These are phyloP conservation scores for Pascua guehoae DNA, from an alignment of 1,284 basidiomycete species.

Conservation along the genomic window DNA sequence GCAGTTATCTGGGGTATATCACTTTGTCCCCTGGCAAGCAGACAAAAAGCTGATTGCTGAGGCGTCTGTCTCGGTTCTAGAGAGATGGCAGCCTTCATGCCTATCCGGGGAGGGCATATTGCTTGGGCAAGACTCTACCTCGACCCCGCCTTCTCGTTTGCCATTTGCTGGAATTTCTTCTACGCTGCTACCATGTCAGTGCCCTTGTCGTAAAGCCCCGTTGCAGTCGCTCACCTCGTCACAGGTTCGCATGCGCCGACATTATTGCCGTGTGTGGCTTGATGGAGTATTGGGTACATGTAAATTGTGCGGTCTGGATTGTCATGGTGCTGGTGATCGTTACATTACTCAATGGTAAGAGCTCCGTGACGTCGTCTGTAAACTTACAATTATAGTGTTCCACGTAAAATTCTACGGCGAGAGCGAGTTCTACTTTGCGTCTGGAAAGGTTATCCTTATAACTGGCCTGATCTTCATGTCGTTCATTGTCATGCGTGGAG, in stretches of 20 bases:
- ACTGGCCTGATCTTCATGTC: conserved; percentile 1
- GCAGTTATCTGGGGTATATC: conserved; percentile 9
- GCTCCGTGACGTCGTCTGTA: neutral
- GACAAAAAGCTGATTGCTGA: too few species aligned
- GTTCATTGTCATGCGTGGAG: conserved; percentile 21
- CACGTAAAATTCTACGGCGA: conserved; percentile 17
- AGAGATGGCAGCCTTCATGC: conserved; percentile 19
- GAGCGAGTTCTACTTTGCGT: conserved; percentile 15
- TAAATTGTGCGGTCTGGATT: conserved; percentile 26
- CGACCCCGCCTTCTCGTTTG: conserved; percentile 8
- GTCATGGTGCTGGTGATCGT: conserved; percentile 19
- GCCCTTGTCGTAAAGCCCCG: too few species aligned
- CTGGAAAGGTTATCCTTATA: conserved; percentile 15
- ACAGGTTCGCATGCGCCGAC: conserved; percentile 21
- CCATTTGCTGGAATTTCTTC: conserved; percentile 29
- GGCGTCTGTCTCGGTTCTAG: conserved; percentile 11
- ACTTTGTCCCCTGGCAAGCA: too few species aligned
- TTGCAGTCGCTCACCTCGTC: conserved; percentile 2
- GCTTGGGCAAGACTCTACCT: conserved; percentile 16
- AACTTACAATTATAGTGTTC: neutral
- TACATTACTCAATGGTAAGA: conserved; percentile 18
- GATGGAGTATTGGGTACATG: conserved; percentile 24
- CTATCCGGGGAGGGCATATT: conserved; percentile 19
- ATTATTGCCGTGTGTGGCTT: conserved; percentile 29
- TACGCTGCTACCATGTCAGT: conserved; percentile 16